phyloP scores from a whole-genome alignment of 2,329 filamentous ascomycete genomes.

The Cytospora paraplurivora region DNA sequence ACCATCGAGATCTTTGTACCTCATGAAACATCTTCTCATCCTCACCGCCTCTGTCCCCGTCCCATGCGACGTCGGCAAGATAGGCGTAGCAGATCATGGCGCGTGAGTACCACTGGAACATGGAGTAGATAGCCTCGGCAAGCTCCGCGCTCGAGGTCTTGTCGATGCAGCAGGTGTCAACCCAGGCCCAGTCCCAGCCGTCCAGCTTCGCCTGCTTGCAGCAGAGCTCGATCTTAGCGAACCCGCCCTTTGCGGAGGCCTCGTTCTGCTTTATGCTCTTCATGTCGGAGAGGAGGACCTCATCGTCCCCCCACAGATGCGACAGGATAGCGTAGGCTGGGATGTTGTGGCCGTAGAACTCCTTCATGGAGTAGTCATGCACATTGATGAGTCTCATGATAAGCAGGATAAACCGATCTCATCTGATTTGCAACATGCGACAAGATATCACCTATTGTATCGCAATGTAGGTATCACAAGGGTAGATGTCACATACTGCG shows the following conservation, averaged over 20 bases:
- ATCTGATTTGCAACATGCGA: background rate
- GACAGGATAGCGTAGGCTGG: slow-evolving; percentile 29
- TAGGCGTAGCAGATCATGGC: slow-evolving; percentile 23
- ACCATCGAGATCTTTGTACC: too few relatives aligned
- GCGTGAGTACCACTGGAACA: slow-evolving; percentile 25
- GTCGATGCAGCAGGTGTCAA: slow-evolving; percentile 29
- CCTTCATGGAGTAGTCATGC: background rate
- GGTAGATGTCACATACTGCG: background rate
- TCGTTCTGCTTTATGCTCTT: slow-evolving; percentile 18
- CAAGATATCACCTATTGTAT: background rate
- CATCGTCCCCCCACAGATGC: slow-evolving; percentile 29
- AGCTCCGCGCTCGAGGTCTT: slow-evolving; percentile 23
- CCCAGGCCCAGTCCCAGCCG: slow-evolving; percentile 17
- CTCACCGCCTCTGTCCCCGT: background rate
- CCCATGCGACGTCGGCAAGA: background rate
- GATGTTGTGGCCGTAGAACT: slow-evolving; percentile 6
- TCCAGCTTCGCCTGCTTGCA: slow-evolving; percentile 7
- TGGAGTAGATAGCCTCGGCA: slow-evolving; percentile 25
- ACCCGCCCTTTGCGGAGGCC: slow-evolving; percentile 4
- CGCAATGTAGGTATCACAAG: background rate
- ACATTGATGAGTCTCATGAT: slow-evolving; percentile 12
- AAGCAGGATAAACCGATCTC: background rate
- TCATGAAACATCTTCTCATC: too few relatives aligned
- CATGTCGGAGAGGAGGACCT: slow-evolving; percentile 28
- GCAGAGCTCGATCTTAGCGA: slow-evolving; percentile 19